Base-by-base conservation (phyloP, 1,284 basidiomycete species). In the Meripilus lineatus region DNA sequence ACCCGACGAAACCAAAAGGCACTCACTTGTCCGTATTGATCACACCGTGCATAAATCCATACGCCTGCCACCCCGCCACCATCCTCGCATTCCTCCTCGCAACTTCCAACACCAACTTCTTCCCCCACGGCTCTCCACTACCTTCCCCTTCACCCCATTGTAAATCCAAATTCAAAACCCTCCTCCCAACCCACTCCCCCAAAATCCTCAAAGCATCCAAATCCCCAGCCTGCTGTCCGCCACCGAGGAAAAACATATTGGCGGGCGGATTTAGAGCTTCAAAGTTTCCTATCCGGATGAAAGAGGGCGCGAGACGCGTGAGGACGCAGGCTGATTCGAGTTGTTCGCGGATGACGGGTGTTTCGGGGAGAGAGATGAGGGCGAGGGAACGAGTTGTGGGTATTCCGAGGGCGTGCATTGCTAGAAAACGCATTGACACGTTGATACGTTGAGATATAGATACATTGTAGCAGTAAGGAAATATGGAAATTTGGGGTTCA, bases 41-140 rank as follows among this genome's bases (percentile, higher is more conserved):
- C n/a, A 98, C 94, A 0, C 86, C 87, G 55, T 89, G 85, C 87
- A 93, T 93, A 62, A 90, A 94, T 0, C 91, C 91, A 63, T 91
- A 91, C 5, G 80, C 87, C 65, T 98, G 95, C 95, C 95, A 98
- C 2, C 75, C 82, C 2, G 91, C 95, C 0, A 93, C 89, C 80
- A 94, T 98, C 57, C 70, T 70, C 28, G 90, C 94, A 57, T 96
- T 98, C 55, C 90, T 70, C 58, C 72, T 75, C 13, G 90, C 83
- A 0, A 83, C 80, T 52, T 95, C 90, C 47, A 83, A 64, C 2
- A 95, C 75, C 37, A 96, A 69, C 38, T 75, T 73, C 58, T 72
- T 72, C 3, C 74, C 89, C 87, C 80, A 90, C 30, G 72, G 71
- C 44, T 74, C 70, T 18, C 74, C 79, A 42, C 70, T 69, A 41